Evolutionary conservation across 768 basidiomycete species (phyloP), one percentile per base, ranked within the genome.

Genomic region (Auricularia auricula-judae): DNA sequence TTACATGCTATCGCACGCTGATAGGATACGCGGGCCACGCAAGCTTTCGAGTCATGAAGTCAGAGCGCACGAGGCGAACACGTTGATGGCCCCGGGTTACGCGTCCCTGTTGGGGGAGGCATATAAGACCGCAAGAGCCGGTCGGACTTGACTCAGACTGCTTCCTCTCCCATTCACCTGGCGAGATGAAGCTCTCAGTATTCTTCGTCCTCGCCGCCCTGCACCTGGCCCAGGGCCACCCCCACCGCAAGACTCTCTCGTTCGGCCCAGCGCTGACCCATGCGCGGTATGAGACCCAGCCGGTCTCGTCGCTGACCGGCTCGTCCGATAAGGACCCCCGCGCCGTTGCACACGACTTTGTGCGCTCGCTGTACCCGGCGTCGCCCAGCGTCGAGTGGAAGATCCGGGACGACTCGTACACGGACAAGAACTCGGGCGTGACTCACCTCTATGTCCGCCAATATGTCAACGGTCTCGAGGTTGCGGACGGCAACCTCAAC

Each of bases 401-500:
- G 71, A 82, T 94, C 67, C 86, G 91, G 64, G 78, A 84, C 64
- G 90, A 93, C 76, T 91, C 89, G 14, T 95, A 96, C 75, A 92
- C 90, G 59, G 95, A 98, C 77, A 75, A 77, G 65, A 84, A 82
- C 66, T 93, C 91, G 2, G 89, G 89, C n/a, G 81, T 97, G 62
- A 88, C 91, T 35, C 93, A 98, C 75, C 80, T 93, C 69, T 96
- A 95, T 72, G 86, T 88, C 66, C 83, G 87, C 68, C 95, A 99
- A 77, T 67, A 89, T 65, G 76, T 94, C 70, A 86, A 89, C 65
- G 93, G 92, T 14, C 77, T 96, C 56, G 91, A 96, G 71, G 92
- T 99, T 16, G 81, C 83, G 11, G 92, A 97, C 70, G 91, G 90
- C 35, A 89, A 97, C 75, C 84, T 97, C 78, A 98, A 98, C 74